Conservation (phyloP, 176 grass and related monocot genomes). For the Triticum urartu region DNA sequence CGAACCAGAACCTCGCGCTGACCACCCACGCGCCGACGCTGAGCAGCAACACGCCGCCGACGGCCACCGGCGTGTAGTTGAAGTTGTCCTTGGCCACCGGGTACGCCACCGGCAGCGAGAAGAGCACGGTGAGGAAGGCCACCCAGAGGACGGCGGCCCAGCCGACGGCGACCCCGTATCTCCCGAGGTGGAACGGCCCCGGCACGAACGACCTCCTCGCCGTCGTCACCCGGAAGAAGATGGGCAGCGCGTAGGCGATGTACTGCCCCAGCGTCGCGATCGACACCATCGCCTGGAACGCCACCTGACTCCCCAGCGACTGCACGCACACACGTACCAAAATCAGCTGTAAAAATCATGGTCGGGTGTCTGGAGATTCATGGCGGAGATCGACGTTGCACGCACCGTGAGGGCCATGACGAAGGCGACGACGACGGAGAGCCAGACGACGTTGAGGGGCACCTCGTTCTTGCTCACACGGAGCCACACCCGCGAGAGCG, state of each 20-base stretch:
- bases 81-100: conserved; percentile 52
- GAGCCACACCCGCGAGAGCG: conserved; percentile 50
- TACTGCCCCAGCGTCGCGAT: conserved; percentile 59
- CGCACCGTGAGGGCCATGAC: conserved; percentile 63
- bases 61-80: conserved; percentile 72
- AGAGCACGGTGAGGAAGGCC: conserved; percentile 58
- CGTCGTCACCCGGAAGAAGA: conserved; percentile 78
- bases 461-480: conserved; percentile 63
- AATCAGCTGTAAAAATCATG: not conserved
- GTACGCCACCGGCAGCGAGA: conserved; percentile 80
- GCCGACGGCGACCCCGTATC: conserved; percentile 28
- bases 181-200: conserved; percentile 64
- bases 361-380: not conserved
- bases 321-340: conserved; percentile 1
- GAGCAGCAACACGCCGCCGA: conserved; percentile 64
- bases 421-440: conserved; percentile 54
- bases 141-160: conserved; percentile 73
- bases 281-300: conserved; percentile 82
- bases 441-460: conserved; percentile 72
- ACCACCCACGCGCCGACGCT: conserved; percentile 37
- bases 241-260: conserved; percentile 73
- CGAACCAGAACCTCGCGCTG: conserved; percentile 64
- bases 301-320: conserved; percentile 71
- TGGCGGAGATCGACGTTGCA: not conserved
- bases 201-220: conserved; percentile 42